Conservation (phyloP, 768 basidiomycete species). For the Mycena maculata region DNA sequence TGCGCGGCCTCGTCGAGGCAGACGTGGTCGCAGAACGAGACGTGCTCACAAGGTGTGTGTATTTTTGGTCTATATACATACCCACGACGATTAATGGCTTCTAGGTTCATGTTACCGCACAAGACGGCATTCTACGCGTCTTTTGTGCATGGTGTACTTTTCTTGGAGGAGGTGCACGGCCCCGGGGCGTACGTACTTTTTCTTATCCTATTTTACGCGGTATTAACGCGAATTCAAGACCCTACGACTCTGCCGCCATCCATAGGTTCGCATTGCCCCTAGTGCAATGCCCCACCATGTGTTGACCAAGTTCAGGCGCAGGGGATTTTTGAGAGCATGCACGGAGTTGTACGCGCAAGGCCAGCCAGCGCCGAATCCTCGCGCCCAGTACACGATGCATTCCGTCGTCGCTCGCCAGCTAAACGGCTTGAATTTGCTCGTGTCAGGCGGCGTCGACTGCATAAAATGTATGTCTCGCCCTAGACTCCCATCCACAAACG, state of each 20-base stretch:
- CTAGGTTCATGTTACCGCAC: slow-evolving; percentile 28
- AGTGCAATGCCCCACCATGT: not conserved
- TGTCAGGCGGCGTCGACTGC: slow-evolving; percentile 31
- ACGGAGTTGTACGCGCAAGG: slow-evolving; percentile 10
- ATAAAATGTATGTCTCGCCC: slow-evolving; percentile 14
- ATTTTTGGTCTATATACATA: not conserved
- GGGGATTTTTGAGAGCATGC: slow-evolving; percentile 21
- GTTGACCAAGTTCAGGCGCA: not conserved
- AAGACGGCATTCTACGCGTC: slow-evolving; percentile 26
- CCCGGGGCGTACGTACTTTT: not conserved
- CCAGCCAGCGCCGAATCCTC: not conserved
- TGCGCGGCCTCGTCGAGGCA: slow-evolving; percentile 11
- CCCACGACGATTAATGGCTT: not conserved
- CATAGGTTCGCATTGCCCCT: slow-evolving; percentile 1
- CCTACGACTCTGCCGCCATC: not conserved
- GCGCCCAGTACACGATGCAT: slow-evolving; percentile 7
- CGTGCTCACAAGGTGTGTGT: slow-evolving; percentile 23
- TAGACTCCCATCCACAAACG: not conserved
- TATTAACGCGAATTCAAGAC: not conserved
- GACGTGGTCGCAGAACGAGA: slow-evolving; percentile 29
- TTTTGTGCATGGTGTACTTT: slow-evolving; percentile 27
- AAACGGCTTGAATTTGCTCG: slow-evolving; percentile 33
- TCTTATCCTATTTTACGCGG: not conserved
- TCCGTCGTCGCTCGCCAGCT: slow-evolving; percentile 30
- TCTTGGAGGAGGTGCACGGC: slow-evolving; percentile 12